phyloP scores from a whole-genome alignment of 2,329 filamentous ascomycete genomes.

The Penicillium sp. region DNA sequence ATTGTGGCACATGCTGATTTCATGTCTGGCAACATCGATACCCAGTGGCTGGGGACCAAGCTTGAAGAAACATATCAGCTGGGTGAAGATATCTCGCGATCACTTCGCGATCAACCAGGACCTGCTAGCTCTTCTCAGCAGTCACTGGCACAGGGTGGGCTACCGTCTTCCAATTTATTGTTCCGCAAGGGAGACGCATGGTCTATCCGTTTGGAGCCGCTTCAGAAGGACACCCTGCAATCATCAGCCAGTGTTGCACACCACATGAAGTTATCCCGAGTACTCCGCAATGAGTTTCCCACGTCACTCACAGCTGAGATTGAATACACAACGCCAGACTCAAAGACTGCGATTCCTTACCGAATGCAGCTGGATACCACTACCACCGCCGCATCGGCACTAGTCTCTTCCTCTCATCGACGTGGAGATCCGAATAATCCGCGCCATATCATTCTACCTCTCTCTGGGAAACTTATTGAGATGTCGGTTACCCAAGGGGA shows the following conservation, averaged over 20 bases:
- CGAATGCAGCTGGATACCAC: slow-evolving; percentile 49
- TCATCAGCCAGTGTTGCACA: slow-evolving; percentile 36
- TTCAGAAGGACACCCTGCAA: slow-evolving; percentile 11
- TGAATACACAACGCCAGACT: slow-evolving; percentile 46
- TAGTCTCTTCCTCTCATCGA: slow-evolving; percentile 45
- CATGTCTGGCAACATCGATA: slow-evolving; percentile 50
- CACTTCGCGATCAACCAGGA: neutral
- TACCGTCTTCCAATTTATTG: slow-evolving; percentile 42
- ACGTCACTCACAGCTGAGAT: slow-evolving; percentile 55
- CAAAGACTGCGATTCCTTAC: slow-evolving; percentile 40
- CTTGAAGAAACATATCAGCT: slow-evolving; percentile 43
- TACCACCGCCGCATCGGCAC: slow-evolving; percentile 46
- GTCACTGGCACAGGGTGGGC: slow-evolving; percentile 12
- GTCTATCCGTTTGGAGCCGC: slow-evolving; percentile 51
- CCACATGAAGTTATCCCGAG: slow-evolving; percentile 55
- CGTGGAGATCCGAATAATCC: slow-evolving; percentile 53
- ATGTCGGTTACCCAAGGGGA: slow-evolving; percentile 58
- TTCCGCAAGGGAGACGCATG: slow-evolving; percentile 63
- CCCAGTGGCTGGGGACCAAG: slow-evolving; percentile 58
- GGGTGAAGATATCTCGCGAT: slow-evolving; percentile 31
- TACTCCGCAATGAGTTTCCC: slow-evolving; percentile 64
- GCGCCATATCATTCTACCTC: slow-evolving; percentile 56
- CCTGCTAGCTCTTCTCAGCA: slow-evolving; percentile 4
- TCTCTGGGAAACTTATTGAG: slow-evolving; percentile 62
- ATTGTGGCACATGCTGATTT: slow-evolving; percentile 57